Conservation (phyloP, 768 basidiomycete genomes). For the Dioszegia hungarica region DNA sequence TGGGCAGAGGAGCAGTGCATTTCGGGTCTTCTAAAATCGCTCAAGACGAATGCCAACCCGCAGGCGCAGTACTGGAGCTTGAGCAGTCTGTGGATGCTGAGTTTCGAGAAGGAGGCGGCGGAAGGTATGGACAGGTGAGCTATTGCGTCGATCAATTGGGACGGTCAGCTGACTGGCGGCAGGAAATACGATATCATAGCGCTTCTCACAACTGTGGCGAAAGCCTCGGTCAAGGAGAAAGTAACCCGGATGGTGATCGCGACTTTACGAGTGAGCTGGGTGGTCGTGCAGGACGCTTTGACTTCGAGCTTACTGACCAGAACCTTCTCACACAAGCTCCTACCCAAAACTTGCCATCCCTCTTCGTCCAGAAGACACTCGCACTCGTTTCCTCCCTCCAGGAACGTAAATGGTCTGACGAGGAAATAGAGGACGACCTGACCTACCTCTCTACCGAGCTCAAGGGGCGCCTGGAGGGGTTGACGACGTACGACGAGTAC, state of each 20-base stretch:
- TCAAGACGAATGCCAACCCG: conserved; percentile 73
- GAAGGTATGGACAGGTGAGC: conserved; percentile 79
- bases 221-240: conserved; percentile 91
- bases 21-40: conserved; percentile 65
- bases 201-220: conserved; percentile 73
- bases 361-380: conserved; percentile 80
- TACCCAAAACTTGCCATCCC: conserved; percentile 74
- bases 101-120: conserved; percentile 81
- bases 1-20: conserved; percentile 57
- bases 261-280: conserved; percentile 66
- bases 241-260: conserved; percentile 89
- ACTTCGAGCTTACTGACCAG: background rate
- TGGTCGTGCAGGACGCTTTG: no score
- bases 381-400: conserved; percentile 79
- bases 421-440: conserved; percentile 89
- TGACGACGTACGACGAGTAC: conserved; percentile 97
- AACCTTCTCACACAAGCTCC: conserved; percentile 4
- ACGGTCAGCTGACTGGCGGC: background rate
- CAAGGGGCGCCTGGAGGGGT: conserved; percentile 73
- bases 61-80: conserved; percentile 95
- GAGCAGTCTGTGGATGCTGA: conserved; percentile 88
- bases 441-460: conserved; percentile 81
- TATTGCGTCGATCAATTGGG: background rate
- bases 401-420: conserved; percentile 85
- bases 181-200: conserved; percentile 90